Evolutionary conservation across 2,329 filamentous ascomycete genomes (phyloP), one percentile per base, ranked within the genome.

Genomic region (Alternaria ventricosa): DNA sequence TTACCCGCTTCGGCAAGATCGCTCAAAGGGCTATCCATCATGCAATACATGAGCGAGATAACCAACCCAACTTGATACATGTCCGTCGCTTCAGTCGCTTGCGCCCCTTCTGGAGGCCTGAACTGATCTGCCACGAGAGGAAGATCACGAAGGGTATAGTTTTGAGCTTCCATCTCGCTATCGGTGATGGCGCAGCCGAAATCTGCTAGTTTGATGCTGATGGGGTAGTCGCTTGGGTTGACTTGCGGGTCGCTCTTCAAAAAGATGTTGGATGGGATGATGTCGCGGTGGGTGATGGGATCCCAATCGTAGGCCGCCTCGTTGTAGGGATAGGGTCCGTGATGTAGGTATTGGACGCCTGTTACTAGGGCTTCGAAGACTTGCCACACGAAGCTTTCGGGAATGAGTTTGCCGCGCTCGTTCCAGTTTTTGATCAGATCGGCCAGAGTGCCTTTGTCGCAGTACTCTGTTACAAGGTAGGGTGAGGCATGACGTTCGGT

Each of bases 21-120:
- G 0, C 22, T 1, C 7, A 10, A 25, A 10, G 30, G 51, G 6
- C 20, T 7, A 18, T 54, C 10, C 13, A 3, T 25, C 28, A 23
- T 54, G 15, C 53, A 44, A 27, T 55, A 55, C 53, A 55, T 55
- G 8, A 41, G 36, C 22, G 36, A 43, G 4, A 60, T 12, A n/a
- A 60, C 30, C 20, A 60, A 5, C 5, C 50, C 57, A 13, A 55
- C 15, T 12, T 60, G 57, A n/a, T 60, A 60, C 18, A 55, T 47
- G n/a, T 60, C 57, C n/a, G 50, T 28, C 2, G 57, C 50, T 13
- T 55, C 57, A 1, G 57, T 28, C 5, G 57, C 50, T 10, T 49
- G 30, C 7, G 50, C 50, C 9, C 18, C 45, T 28, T 55, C 36
- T 9, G 27, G 57, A n/a, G 50, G 50, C 11, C 13, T 22, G 28